These are phyloP conservation scores for Sugiyamaella boreocaroliniensis DNA, from an alignment of 805 yeast species.

Conservation along the genomic window DNA sequence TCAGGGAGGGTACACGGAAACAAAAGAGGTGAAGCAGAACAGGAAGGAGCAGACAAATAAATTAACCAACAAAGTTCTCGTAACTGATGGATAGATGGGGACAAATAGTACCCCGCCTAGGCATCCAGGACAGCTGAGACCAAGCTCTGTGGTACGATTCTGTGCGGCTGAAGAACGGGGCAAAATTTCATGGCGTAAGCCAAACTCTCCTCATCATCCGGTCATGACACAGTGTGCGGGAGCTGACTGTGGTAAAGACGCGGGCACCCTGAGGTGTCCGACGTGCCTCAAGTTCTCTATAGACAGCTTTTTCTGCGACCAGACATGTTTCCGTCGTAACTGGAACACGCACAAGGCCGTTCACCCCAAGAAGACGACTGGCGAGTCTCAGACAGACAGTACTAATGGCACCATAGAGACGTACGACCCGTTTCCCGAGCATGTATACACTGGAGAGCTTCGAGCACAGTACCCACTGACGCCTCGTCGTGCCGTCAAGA, in stretches of 20 bases:
- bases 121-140: too few relatives aligned
- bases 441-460: conserved; percentile 63
- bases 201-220: neutral
- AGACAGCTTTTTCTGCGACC: conserved; percentile 68
- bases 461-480: conserved; percentile 78
- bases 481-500: conserved; percentile 66
- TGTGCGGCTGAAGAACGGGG: neutral
- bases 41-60: too few relatives aligned
- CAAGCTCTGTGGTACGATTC: neutral
- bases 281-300: conserved; percentile 72
- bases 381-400: neutral
- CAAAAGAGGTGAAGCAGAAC: too few relatives aligned
- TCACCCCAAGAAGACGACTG: conserved; percentile 42
- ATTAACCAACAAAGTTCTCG: too few relatives aligned
- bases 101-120: too few relatives aligned
- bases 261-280: conserved; percentile 83
- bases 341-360: conserved; percentile 57
- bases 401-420: conserved; percentile 34
- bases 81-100: too few relatives aligned
- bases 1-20: neutral
- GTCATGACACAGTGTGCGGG: conserved; percentile 50
- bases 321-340: conserved; percentile 68
- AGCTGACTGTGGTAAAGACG: conserved; percentile 77
- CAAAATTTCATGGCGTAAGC: too few relatives aligned
- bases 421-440: conserved; percentile 84